Percentiles rank a stretch among this genome's conserved stretches.
Conservation (phyloP, 2,329 filamentous ascomycete species). For the Apiospora saccharicola region DNA sequence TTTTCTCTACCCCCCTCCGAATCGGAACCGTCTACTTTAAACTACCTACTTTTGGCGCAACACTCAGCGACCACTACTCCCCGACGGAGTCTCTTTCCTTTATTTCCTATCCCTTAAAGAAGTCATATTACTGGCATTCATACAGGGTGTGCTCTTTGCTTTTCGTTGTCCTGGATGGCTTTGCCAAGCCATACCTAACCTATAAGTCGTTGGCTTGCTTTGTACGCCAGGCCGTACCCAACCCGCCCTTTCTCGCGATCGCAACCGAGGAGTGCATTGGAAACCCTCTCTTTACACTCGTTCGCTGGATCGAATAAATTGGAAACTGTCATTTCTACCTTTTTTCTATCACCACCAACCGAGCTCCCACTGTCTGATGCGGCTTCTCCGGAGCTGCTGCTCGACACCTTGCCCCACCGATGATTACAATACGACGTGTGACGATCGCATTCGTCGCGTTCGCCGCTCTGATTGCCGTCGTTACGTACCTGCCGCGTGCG, state of each 20-base stretch:
- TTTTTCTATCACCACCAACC: not conserved
- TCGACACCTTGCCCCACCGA: constrained; percentile 34
- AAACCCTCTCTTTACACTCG: constrained; percentile 14
- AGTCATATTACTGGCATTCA: not conserved
- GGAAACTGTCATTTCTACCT: not conserved
- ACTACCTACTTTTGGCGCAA: constrained; percentile 6
- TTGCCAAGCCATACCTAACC: not conserved
- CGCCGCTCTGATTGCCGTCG: constrained; percentile 54
- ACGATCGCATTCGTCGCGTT: constrained; percentile 49
- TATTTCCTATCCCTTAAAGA: not conserved
- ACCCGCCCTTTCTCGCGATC: not conserved
- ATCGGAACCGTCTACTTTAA: not conserved
- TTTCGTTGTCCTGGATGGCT: not conserved
- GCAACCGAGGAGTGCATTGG: constrained; percentile 14
- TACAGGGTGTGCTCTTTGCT: not conserved
- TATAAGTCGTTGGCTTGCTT: not conserved
- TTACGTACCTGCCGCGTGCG: constrained; percentile 59
- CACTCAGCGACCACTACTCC: not conserved
- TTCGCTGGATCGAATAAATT: constrained; percentile 12
- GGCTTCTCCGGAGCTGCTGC: constrained; percentile 14
- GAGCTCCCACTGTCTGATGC: not conserved
- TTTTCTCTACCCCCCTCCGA: not conserved
- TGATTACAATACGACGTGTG: constrained; percentile 57
- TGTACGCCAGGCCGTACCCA: constrained; percentile 16
- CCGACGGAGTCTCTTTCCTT: constrained; percentile 18